phyloP scores from a whole-genome alignment of 805 yeast genomes.

The Myxozyma mucilagina region DNA sequence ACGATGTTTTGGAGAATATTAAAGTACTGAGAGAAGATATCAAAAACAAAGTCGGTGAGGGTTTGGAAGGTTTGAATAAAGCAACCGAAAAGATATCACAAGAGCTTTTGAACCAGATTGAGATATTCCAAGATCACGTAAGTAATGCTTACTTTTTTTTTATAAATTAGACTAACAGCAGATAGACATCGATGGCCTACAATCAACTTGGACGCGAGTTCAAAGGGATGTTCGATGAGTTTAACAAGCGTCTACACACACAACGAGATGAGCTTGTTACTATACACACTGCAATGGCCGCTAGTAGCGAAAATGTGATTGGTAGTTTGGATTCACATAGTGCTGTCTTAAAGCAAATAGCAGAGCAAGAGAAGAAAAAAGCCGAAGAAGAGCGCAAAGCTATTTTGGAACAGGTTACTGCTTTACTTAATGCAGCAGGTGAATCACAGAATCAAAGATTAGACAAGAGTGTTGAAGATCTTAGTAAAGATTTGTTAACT shows the following conservation, averaged over 20 bases:
- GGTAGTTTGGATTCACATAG: slow-evolving; percentile 5
- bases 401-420: slow-evolving; percentile 21
- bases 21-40: slow-evolving; percentile 32
- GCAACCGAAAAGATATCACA: slow-evolving; percentile 30
- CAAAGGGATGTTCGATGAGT: slow-evolving; percentile 32
- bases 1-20: slow-evolving; percentile 27
- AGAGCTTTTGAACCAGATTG: slow-evolving; percentile 28
- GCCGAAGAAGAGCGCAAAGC: slow-evolving; percentile 17
- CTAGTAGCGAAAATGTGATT: slow-evolving; percentile 18
- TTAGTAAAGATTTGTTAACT: slow-evolving; percentile 1
- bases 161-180: background rate
- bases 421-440: slow-evolving; percentile 2
- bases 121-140: slow-evolving; percentile 20
- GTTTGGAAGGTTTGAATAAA: slow-evolving; percentile 23
- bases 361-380: slow-evolving; percentile 19
- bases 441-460: slow-evolving; percentile 21
- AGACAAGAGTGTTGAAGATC: background rate
- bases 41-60: slow-evolving; percentile 31
- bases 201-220: slow-evolving; percentile 33
- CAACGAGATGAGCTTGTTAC: slow-evolving; percentile 31
- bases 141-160: background rate
- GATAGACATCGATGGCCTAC: slow-evolving; percentile 28
- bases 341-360: background rate
- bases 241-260: slow-evolving; percentile 26
- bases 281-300: slow-evolving; percentile 20